Evolutionary conservation across 2,329 filamentous ascomycete genomes (phyloP).

Genomic region (Ilyonectria sp.): DNA sequence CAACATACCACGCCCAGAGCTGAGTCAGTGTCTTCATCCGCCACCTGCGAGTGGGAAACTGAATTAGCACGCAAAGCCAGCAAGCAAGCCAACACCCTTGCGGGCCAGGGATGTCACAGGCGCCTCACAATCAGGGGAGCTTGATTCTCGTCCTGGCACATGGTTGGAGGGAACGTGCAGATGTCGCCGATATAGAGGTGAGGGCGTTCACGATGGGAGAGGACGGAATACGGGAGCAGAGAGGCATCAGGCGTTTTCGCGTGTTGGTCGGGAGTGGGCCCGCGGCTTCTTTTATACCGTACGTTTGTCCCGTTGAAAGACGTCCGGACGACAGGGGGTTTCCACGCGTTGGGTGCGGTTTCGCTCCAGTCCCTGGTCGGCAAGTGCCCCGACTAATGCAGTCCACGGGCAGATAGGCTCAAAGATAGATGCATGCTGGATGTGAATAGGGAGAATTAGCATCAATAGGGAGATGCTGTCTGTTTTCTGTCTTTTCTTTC

Average conservation of each 20-base stretch:
- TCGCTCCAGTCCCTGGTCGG: background rate
- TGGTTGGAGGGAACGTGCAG: background rate
- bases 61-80: background rate
- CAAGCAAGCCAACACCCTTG: background rate
- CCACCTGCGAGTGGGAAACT: conserved; percentile 3
- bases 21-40: conserved; percentile 20
- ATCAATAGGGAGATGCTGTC: background rate
- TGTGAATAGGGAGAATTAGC: background rate
- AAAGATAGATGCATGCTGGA: background rate
- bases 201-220: background rate
- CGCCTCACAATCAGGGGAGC: conserved; percentile 4
- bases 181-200: conserved; percentile 3
- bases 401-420: background rate
- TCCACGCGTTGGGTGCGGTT: background rate
- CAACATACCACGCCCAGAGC: conserved; percentile 19
- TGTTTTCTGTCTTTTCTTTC: too few relatives aligned
- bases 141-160: conserved; percentile 3
- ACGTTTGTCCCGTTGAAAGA: background rate
- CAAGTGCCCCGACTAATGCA: background rate
- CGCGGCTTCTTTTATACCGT: background rate
- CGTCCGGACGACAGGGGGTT: background rate
- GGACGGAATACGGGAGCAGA: conserved; percentile 6
- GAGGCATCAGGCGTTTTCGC: background rate
- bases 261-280: background rate
- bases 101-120: conserved; percentile 5